Evolutionary conservation across 176 grass and related monocot species (phyloP), one percentile per base, ranked within the genome.

Genomic region (Carex parvula): DNA sequence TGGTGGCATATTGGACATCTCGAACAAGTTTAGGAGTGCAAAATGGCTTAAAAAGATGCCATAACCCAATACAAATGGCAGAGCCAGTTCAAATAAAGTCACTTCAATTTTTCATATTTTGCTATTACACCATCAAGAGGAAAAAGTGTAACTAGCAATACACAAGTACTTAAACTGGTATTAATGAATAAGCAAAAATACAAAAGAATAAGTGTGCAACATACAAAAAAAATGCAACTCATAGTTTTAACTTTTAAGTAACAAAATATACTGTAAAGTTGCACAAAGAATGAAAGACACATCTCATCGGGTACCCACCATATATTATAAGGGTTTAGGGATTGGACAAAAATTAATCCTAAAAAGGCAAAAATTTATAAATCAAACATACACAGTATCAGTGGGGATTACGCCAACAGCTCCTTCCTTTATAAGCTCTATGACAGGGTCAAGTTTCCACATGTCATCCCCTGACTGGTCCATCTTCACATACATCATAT

Each of bases 371-470:
- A 75, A 62, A n/a, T 56, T 0, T 32, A 18, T 26, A 14, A 30
- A 67, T 46, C 42, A 24, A 52, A 57, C 76, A 58, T 94, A 99
- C 96, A 99, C 93, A 3, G 93, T 99, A 89, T 99, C 93, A 14
- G 91, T 99, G 46, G 96, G 87, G 53, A 99, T 90, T 35, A 99
- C 81, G 37, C 89, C 93, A 30, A 99, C 96, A 41, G 88, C 96
- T 58, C 96, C 96, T 87, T 74, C 79, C 39, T 87, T 91, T 79
- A 95, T 95, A 60, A 99, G 89, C 57, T 95, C 61, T 60, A 95
- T 81, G 48, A 99, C 61, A 5, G 85, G 83, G 7, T 94, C 96
- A 78, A 99, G 88, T 83, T 94, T 98, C 96, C 89, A 95, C 77
- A 85, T 86, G 79, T 92, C 93, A 59, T 89, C 60, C 33, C 93